These are phyloP conservation scores for Lepidium campestre DNA, from an alignment of 441 rosid genomes.

Conservation along the genomic window DNA sequence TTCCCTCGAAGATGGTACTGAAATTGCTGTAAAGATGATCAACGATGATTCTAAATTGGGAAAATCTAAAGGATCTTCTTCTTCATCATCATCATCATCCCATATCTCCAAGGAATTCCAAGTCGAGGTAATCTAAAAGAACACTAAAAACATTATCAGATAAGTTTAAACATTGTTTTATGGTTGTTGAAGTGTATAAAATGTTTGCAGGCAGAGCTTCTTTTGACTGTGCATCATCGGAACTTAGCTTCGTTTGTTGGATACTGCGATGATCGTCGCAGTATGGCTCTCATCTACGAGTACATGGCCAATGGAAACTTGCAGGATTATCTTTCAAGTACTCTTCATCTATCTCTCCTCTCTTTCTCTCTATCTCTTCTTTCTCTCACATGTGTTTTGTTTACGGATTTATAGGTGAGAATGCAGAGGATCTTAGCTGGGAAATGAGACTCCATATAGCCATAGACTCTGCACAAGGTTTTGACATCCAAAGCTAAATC, in stretches of 20 bases:
- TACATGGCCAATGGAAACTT: constrained; percentile 52
- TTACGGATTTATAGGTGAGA: constrained; percentile 13
- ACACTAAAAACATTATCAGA: background rate
- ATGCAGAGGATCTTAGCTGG: constrained; percentile 36
- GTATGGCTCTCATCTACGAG: constrained; percentile 44
- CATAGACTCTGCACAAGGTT: constrained; percentile 55
- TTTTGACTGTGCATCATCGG: constrained; percentile 41
- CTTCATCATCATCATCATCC: constrained; percentile 21
- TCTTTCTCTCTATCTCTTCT: too few relatives aligned
- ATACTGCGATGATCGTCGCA: constrained; percentile 36
- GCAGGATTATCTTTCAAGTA: constrained; percentile 34
- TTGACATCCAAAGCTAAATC: background rate
- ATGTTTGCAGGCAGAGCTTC: constrained; percentile 33
- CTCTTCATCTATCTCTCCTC: background rate
- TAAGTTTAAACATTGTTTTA: background rate
- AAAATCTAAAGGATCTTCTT: constrained; percentile 31
- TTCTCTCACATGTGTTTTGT: background rate
- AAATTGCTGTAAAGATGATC: constrained; percentile 44
- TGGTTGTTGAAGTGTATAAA: background rate
- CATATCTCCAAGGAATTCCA: constrained; percentile 29
- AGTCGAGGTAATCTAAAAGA: constrained; percentile 24
- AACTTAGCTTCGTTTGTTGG: constrained; percentile 41
- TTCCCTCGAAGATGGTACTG: constrained; percentile 29
- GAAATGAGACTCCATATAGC: constrained; percentile 44
- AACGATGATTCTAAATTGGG: constrained; percentile 33